A percentile compares a stretch with the other conserved stretches of the same genome.
Evolutionary conservation across 106 monocot genomes (phyloP).

Genomic region (Xerophyta viscosa): DNA sequence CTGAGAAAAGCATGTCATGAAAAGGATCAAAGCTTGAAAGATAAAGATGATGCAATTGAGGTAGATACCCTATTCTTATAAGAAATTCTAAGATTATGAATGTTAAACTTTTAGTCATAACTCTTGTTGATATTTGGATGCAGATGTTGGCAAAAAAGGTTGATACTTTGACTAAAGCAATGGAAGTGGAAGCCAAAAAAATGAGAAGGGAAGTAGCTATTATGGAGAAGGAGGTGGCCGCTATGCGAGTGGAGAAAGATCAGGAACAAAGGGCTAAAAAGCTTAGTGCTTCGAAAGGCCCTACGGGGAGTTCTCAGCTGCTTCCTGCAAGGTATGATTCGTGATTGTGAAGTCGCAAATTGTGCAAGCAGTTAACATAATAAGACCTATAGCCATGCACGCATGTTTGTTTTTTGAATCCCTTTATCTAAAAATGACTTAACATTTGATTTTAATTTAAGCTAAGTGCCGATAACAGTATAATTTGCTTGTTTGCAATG

Average conservation of each 20-base stretch:
- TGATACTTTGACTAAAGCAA: constrained; percentile 85
- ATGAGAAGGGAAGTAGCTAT: constrained; percentile 95
- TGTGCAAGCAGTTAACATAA: background rate
- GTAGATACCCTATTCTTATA: constrained; percentile 15
- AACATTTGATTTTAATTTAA: no score
- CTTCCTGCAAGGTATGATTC: constrained; percentile 50
- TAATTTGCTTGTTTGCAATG: no score
- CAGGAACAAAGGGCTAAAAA: constrained; percentile 62
- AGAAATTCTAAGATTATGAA: background rate
- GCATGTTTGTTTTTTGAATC: background rate
- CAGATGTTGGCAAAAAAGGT: constrained; percentile 89
- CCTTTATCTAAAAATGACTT: no score
- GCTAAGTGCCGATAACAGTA: no score
- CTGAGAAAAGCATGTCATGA: constrained; percentile 90
- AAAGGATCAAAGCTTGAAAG: constrained; percentile 91
- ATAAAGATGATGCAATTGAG: constrained; percentile 97
- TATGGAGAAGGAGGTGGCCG: constrained; percentile 91
- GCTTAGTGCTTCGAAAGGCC: constrained; percentile 42
- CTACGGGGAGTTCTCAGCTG: constrained; percentile 45
- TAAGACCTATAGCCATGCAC: background rate
- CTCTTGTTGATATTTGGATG: constrained; percentile 1
- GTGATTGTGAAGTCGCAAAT: background rate
- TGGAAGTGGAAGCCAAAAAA: constrained; percentile 98
- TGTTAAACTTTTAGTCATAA: background rate
- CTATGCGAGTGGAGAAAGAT: constrained; percentile 74